Conservation (phyloP, 139 green algal species). For the Zygnema circumcarinatum region DNA sequence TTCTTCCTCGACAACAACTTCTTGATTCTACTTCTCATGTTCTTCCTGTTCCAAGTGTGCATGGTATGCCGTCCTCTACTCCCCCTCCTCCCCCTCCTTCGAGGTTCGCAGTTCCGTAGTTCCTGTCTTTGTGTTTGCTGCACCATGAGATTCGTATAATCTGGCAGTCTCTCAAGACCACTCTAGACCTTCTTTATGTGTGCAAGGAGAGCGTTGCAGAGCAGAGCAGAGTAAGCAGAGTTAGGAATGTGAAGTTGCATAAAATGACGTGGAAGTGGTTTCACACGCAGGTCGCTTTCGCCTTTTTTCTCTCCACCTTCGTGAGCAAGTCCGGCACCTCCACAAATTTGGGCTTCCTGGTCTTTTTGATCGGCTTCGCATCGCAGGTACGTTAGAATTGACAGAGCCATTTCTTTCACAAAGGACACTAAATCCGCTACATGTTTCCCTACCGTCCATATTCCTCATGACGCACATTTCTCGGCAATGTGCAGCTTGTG, state of each 20-base stretch:
- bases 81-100: not conserved
- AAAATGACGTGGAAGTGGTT: not conserved
- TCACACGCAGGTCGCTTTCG: conserved; percentile 58
- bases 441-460: too few relatives aligned
- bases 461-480: too few relatives aligned
- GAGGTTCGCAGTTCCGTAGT: not conserved
- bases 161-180: too few relatives aligned
- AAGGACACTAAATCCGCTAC: too few relatives aligned
- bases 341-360: conserved; percentile 86
- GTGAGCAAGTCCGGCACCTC: conserved; percentile 69
- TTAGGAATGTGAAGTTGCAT: too few relatives aligned
- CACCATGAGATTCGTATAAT: not conserved
- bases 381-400: conserved; percentile 53
- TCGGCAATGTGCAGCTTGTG: conserved; percentile 61
- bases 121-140: not conserved
- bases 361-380: conserved; percentile 90
- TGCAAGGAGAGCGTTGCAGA: too few relatives aligned
- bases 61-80: conserved; percentile 52
- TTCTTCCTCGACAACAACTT: conserved; percentile 93
- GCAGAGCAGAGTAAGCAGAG: too few relatives aligned
- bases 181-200: too few relatives aligned
- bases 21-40: conserved; percentile 80
- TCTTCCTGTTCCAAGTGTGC: conserved; percentile 84
- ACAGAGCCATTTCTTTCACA: too few relatives aligned
- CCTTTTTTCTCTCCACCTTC: conserved; percentile 79